These are phyloP conservation scores for Magnolia kwangsiensis DNA, from an alignment of 164 flowering plant genomes.

Conservation along the genomic window DNA sequence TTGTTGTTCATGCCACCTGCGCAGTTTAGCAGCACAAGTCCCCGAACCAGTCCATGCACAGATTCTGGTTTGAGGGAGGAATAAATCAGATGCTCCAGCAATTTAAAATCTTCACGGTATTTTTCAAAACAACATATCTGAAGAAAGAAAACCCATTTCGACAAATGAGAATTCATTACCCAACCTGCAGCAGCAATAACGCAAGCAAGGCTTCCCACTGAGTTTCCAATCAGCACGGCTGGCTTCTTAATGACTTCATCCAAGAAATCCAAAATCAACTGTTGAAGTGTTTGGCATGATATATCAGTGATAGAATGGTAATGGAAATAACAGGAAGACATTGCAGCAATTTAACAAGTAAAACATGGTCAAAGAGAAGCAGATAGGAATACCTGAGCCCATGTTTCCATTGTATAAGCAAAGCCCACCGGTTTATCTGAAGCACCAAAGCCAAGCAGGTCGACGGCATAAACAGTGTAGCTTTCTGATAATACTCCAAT, in stretches of 20 bases:
- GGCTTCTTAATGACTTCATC: conserved; percentile 67
- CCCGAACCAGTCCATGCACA: conserved; percentile 41
- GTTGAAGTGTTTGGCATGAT: conserved; percentile 20
- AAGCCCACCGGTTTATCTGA: conserved; percentile 84
- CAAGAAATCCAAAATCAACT: conserved; percentile 83
- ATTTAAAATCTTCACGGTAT: neutral
- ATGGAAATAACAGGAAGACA: neutral
- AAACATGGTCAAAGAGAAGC: neutral
- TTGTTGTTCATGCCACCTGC: conserved; percentile 99
- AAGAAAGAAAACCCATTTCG: neutral
- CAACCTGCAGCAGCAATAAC: conserved; percentile 86
- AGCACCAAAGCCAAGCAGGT: conserved; percentile 85
- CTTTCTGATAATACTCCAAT: conserved; percentile 48
- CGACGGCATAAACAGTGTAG: conserved; percentile 73
- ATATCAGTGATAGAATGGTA: neutral
- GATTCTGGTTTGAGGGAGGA: conserved; percentile 39
- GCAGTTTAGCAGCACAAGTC: conserved; percentile 82
- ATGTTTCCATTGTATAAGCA: conserved; percentile 76
- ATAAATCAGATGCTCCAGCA: neutral
- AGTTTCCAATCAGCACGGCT: conserved; percentile 77
- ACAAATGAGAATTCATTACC: neutral
- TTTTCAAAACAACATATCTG: neutral
- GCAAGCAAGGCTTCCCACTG: conserved; percentile 96
- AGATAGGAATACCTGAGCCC: conserved; percentile 63
- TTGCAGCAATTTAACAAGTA: neutral